Base-by-base conservation (phyloP, 495 filamentous ascomycete species). In the Xylaria intraflava region DNA sequence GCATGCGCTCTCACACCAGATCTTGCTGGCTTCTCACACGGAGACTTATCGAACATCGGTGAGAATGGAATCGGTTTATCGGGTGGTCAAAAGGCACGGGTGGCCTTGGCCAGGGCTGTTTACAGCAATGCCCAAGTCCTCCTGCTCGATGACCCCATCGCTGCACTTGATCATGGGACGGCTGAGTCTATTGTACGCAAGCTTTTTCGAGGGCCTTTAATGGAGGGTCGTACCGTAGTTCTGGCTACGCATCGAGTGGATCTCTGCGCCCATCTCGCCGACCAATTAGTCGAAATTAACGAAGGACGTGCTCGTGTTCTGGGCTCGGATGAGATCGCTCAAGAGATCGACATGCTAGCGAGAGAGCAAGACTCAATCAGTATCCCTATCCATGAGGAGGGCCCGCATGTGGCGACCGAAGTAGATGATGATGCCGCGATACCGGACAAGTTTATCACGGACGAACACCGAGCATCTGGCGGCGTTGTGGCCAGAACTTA, bases 21-120 rank as follows among this genome's bases (percentile, higher is more conserved):
- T 64, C 87, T 99, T 59, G 84, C 87, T 44, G 83, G 80, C 48
- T 80, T 97, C 39, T 87, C 89, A n/a, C 89, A 95, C 67, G 93
- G 89, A 20, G 94, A 99, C 62, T 83, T 88, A 55, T 95, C 92
- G 0, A 82, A 95, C 69, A 94, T 99, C 50, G 93, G 94, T 42
- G 93, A 99, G 68, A 85, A 94, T 59, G 94, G 94, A 0, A 95
- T 97, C 39, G 95, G 92, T 1, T 80, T 99, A 10, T 96, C 90
- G 3, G 94, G 94, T 33, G 94, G 94, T 29, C 94, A 99, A 67
- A 95, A 89, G 69, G 93, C 94, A 36, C 83, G 94, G 19, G 77
- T 99, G 54, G 93, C 90, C 2, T 76, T 99, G 47, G 94, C 94
- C 4, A 75, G 94, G 64, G 94, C 94, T 47, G 85, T 99, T 1